Conservation (phyloP, 2,329 filamentous ascomycete species). For the Phyllosticta paracitricarpa region DNA sequence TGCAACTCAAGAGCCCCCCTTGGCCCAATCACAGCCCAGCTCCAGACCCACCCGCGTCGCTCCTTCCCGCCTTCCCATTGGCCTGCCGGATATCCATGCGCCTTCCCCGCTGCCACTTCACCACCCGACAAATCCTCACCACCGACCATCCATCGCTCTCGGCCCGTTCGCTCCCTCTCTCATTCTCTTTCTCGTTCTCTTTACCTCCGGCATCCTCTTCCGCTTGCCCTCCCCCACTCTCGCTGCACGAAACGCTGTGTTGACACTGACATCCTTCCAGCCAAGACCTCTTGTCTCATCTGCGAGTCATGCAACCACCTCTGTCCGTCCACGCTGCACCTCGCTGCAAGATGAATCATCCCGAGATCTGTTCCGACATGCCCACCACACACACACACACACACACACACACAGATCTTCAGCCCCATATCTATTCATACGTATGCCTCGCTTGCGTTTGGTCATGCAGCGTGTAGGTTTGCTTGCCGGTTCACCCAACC, state of each 20-base stretch:
- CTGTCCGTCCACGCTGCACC: neutral
- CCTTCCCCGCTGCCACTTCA: neutral
- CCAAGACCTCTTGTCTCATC: neutral
- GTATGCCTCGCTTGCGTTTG: slow-evolving; percentile 3
- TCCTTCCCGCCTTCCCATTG: neutral
- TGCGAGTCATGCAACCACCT: slow-evolving; percentile 1
- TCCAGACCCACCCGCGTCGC: neutral
- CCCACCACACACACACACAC: neutral
- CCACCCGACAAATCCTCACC: neutral
- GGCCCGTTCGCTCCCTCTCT: neutral
- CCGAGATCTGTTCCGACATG: neutral
- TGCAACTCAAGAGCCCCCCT: neutral
- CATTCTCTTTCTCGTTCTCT: neutral
- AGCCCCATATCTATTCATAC: neutral
- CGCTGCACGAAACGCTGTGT: neutral
- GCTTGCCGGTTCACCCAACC: neutral
- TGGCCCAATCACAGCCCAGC: neutral
- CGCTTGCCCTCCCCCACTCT: neutral
- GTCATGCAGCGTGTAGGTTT: neutral
- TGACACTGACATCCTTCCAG: neutral
- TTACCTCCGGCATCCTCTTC: neutral
- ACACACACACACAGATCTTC: neutral
- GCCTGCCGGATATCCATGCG: neutral
- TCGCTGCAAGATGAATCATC: neutral
- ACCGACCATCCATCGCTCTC: neutral